These are phyloP conservation scores for Dendrobium catenatum DNA, from an alignment of 106 monocot species.

Conservation along the genomic window DNA sequence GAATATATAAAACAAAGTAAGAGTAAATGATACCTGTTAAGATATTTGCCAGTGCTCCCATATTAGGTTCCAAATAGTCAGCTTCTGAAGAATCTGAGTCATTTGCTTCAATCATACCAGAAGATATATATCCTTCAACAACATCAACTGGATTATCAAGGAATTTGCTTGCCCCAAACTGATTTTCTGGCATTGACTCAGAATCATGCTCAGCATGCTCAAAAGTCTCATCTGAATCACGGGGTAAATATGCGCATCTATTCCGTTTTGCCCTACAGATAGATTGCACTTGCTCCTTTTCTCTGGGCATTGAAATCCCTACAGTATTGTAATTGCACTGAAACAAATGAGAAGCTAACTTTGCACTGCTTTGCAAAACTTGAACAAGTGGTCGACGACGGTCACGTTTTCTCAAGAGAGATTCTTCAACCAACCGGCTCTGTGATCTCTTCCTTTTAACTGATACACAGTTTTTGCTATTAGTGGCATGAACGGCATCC, in stretches of 20 bases:
- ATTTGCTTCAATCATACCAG: constrained; percentile 13
- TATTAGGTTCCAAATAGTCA: constrained; percentile 18
- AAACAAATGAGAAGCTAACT: constrained; percentile 30
- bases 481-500: constrained; percentile 17
- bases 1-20: background rate
- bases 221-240: constrained; percentile 33
- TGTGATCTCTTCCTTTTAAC: constrained; percentile 53
- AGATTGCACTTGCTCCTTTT: constrained; percentile 17
- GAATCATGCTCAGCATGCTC: constrained; percentile 33
- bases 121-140: constrained; percentile 38
- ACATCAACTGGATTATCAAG: constrained; percentile 23
- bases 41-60: background rate
- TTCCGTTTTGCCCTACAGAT: constrained; percentile 28
- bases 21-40: background rate
- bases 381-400: constrained; percentile 58
- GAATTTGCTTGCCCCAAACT: constrained; percentile 20
- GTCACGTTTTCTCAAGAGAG: constrained; percentile 56
- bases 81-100: constrained; percentile 30
- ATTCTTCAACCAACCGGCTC: constrained; percentile 37
- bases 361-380: constrained; percentile 71
- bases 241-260: constrained; percentile 22
- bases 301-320: constrained; percentile 8
- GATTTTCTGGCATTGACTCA: constrained; percentile 21
- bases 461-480: constrained; percentile 18
- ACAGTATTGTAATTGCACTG: constrained; percentile 10